Evolutionary conservation across 164 flowering plant genomes (phyloP), one percentile per base, ranked within the genome.

Genomic region (Chloranthus sessilifolius): DNA sequence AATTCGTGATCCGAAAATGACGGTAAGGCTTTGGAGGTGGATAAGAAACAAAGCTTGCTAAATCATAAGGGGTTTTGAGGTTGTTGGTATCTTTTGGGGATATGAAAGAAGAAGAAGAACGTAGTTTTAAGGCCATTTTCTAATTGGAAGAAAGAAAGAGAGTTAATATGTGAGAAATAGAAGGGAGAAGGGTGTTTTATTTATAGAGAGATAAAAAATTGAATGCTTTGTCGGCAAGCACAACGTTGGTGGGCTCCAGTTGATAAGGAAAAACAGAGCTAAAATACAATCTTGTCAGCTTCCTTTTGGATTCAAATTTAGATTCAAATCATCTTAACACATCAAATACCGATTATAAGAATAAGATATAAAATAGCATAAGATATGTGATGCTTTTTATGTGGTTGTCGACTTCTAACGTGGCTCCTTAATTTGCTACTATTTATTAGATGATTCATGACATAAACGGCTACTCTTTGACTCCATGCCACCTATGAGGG

Each of bases 31-130:
- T 75, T 40, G 46, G 42, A 46, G 58, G 73, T 7, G 81, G 52
- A 46, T 66, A 80, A 50, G 61, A 55, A 33, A 81, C 50, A 15
- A 56, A 43, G 50, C 57, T 20, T 0, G 72, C 38, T 68, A 66
- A 59, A 8, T 80, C 83, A 7, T 77, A 78, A 0, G 62, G 56
- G 22, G 71, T 53, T 76, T 60, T 80, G 11, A 47, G 60, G 64
- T 37, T 64, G 42, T 62, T 89, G 63, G 62, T 59, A 23, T 72
- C 81, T 57, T 68, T 79, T 1, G 59, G 65, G 56, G 62, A 73
- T 48, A 77, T 72, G 52, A 83, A 80, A 43, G 85, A 75, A 51
- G 85, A 59, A 15, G 48, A 44, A 14, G 76, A 82, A 58, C 65
- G 81, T 39, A 81, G 61, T 23, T 83, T 78, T 57, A 79, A 70